These are phyloP conservation scores for Botrytis tulipae DNA, from an alignment of 2,329 filamentous ascomycete species.

Conservation along the genomic window DNA sequence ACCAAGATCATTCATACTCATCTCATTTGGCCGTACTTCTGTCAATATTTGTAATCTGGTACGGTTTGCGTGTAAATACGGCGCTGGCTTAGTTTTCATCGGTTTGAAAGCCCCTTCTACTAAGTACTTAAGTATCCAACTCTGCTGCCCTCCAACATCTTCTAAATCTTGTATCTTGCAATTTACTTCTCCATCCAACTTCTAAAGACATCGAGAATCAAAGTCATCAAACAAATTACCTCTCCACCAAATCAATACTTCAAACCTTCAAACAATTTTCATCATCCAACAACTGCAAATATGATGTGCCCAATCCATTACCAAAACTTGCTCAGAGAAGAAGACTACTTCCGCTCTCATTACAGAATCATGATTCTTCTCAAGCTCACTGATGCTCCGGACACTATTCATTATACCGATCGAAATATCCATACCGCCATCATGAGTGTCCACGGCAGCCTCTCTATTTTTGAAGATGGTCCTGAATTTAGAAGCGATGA, in stretches of 20 bases:
- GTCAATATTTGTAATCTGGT: not conserved
- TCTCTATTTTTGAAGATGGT: not conserved
- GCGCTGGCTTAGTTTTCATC: too few species aligned
- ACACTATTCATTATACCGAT: not conserved
- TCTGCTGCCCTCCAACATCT: not conserved
- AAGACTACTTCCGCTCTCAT: not conserved
- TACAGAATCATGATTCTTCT: not conserved
- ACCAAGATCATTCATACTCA: not conserved
- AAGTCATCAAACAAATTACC: not conserved
- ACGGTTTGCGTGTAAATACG: not conserved
- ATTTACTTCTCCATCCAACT: not conserved
- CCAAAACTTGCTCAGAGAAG: not conserved
- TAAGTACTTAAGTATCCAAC: not conserved
- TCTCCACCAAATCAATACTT: not conserved
- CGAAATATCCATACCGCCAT: not conserved
- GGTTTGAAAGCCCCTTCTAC: not conserved
- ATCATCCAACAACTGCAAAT: not conserved
- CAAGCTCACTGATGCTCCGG: not conserved
- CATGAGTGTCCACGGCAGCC: not conserved
- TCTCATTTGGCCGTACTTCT: not conserved
- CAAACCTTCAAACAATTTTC: not conserved
- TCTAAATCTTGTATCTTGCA: not conserved
- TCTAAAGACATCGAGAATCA: not conserved
- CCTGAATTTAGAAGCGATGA: not conserved
- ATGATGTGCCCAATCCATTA: not conserved